Evolutionary conservation across 2,329 filamentous ascomycete species (phyloP).

Genomic region (Talaromyces piceae): DNA sequence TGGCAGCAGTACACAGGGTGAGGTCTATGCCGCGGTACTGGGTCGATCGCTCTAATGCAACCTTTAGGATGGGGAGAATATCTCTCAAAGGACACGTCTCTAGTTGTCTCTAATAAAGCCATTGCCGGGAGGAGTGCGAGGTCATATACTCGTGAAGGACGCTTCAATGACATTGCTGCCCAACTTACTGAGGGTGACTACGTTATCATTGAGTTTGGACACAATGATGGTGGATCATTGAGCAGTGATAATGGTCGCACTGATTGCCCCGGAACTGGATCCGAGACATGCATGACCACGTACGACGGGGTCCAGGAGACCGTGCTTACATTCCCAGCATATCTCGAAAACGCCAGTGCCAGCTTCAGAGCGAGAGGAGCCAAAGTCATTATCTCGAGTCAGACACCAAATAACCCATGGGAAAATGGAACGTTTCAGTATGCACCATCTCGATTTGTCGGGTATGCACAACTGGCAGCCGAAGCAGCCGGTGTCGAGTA

Average conservation of each 20-base stretch:
- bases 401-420: constrained; percentile 59
- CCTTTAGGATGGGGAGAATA: constrained; percentile 55
- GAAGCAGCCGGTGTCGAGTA: constrained; percentile 42
- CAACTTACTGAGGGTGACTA: constrained; percentile 52
- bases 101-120: constrained; percentile 55
- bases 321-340: constrained; percentile 55
- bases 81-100: constrained; percentile 45
- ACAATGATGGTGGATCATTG: constrained; percentile 51
- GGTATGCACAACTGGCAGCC: constrained; percentile 46
- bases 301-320: constrained; percentile 48
- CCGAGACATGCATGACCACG: constrained; percentile 46
- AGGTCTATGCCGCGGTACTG: constrained; percentile 1
- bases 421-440: constrained; percentile 49
- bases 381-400: constrained; percentile 51
- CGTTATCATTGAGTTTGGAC: constrained; percentile 64
- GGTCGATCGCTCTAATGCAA: background rate
- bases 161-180: constrained; percentile 52
- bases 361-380: constrained; percentile 51
- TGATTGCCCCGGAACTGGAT: constrained; percentile 50
- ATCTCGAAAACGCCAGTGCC: constrained; percentile 51
- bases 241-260: constrained; percentile 53
- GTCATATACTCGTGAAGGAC: constrained; percentile 59
- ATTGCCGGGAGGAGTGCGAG: constrained; percentile 60
- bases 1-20: constrained; percentile 2
- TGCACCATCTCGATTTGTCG: constrained; percentile 47